A percentile compares a stretch with the other conserved stretches of the same genome.
Evolutionary conservation across 768 basidiomycete species (phyloP).

Genomic region (Kwoniella heveanensis): DNA sequence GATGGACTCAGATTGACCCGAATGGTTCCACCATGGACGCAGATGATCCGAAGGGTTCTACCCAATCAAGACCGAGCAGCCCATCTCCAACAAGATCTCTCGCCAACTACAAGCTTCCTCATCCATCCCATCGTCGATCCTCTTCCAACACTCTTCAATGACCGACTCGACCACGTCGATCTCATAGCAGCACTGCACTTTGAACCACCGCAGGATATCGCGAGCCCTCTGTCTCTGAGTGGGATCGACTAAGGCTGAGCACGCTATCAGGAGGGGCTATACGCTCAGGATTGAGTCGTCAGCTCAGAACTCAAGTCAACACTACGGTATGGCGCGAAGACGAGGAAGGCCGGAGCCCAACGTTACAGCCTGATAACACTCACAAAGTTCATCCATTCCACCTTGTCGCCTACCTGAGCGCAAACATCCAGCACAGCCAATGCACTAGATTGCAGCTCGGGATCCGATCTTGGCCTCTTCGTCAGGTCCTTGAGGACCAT

Average conservation of each 20-base stretch:
- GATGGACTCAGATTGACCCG: too few relatives aligned
- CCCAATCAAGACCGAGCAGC: constrained; percentile 19
- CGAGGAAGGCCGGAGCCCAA: background rate
- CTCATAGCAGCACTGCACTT: constrained; percentile 23
- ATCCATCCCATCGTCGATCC: constrained; percentile 25
- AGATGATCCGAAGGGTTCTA: background rate
- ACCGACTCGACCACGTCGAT: constrained; percentile 20
- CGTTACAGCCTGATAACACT: constrained; percentile 1
- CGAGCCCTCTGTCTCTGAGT: constrained; percentile 13
- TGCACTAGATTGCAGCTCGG: constrained; percentile 9
- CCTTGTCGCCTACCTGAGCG: constrained; percentile 20
- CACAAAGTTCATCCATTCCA: constrained; percentile 30
- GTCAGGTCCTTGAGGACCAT: constrained; percentile 13
- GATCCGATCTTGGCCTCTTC: constrained; percentile 4
- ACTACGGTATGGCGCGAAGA: too few relatives aligned
- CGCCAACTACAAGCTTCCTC: constrained; percentile 29
- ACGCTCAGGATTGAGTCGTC: too few relatives aligned
- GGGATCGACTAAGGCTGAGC: constrained; percentile 3
- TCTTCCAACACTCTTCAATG: constrained; percentile 22
- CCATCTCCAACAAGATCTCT: constrained; percentile 28
- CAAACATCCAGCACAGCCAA: constrained; percentile 19
- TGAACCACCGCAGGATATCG: constrained; percentile 16
- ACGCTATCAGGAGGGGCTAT: constrained; percentile 22
- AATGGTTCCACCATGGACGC: too few relatives aligned
- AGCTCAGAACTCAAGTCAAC: too few relatives aligned